Percentiles rank a stretch among this genome's conserved stretches.
These are phyloP conservation scores for Umbelopsis sp. DNA, from an alignment of 371 early-diverging fungal species.

Conservation along the genomic window DNA sequence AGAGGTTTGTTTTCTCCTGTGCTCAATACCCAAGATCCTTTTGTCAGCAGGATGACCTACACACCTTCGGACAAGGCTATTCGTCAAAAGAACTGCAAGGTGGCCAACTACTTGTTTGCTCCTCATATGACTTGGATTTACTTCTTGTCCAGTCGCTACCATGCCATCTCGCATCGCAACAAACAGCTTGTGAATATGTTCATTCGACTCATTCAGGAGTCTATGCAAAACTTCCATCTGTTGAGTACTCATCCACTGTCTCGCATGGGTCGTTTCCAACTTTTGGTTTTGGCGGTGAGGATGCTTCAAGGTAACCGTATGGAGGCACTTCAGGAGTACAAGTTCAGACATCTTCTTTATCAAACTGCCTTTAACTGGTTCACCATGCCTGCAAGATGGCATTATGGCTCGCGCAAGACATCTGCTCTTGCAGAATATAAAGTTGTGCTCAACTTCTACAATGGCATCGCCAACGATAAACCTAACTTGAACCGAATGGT, in stretches of 20 bases:
- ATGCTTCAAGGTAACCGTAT: slow-evolving; percentile 71
- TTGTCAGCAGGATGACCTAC: slow-evolving; percentile 89
- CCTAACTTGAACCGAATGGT: slow-evolving; percentile 56
- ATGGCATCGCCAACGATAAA: slow-evolving; percentile 67
- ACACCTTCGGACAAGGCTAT: slow-evolving; percentile 83
- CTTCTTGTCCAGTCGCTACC: slow-evolving; percentile 84
- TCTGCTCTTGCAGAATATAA: slow-evolving; percentile 67
- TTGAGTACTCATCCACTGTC: slow-evolving; percentile 77
- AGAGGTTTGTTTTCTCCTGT: slow-evolving; percentile 77
- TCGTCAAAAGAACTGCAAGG: slow-evolving; percentile 61
- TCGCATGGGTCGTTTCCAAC: slow-evolving; percentile 78
- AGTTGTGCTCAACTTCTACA: slow-evolving; percentile 70
- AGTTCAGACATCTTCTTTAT: slow-evolving; percentile 67
- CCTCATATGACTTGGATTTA: slow-evolving; percentile 87
- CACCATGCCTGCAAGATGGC: slow-evolving; percentile 68
- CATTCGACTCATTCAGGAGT: slow-evolving; percentile 74
- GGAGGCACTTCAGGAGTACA: slow-evolving; percentile 69
- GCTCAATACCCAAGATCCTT: slow-evolving; percentile 65
- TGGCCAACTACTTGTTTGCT: slow-evolving; percentile 64
- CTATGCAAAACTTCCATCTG: slow-evolving; percentile 64
- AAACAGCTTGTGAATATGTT: slow-evolving; percentile 75
- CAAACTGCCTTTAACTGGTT: slow-evolving; percentile 79
- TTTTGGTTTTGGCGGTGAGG: slow-evolving; percentile 78
- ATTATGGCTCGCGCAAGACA: slow-evolving; percentile 71
- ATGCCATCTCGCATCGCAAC: slow-evolving; percentile 76